These are phyloP conservation scores for Iberis amara DNA, from an alignment of 441 rosid genomes.

Conservation along the genomic window DNA sequence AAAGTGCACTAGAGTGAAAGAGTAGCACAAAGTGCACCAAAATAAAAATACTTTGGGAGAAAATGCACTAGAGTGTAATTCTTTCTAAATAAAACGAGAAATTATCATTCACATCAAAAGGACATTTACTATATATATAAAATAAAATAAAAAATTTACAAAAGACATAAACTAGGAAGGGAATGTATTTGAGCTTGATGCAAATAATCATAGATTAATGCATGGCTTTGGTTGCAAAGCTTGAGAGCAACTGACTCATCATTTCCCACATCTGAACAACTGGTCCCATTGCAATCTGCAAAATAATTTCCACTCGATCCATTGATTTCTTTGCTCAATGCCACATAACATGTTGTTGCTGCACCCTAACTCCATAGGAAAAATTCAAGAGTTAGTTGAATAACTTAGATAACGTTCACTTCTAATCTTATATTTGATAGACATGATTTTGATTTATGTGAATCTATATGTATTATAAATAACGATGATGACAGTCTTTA, in stretches of 20 bases:
- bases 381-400: background rate
- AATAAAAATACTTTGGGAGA: no score
- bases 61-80: no score
- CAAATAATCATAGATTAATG: conserved; percentile 47
- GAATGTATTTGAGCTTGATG: conserved; percentile 22
- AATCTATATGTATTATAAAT: no score
- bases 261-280: conserved; percentile 58
- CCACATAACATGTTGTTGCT: conserved; percentile 83
- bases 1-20: no score
- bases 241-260: conserved; percentile 57
- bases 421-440: no score
- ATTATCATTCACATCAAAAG: no score
- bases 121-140: no score
- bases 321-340: conserved; percentile 51
- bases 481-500: no score
- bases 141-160: conserved; percentile 21
- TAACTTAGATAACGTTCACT: no score
- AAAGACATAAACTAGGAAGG: conserved; percentile 3
- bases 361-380: conserved; percentile 57
- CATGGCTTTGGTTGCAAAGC: conserved; percentile 55
- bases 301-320: conserved; percentile 71
- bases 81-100: no score
- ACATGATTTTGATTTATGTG: no score
- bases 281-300: conserved; percentile 75
- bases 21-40: no score